Base-by-base conservation (phyloP, 805 yeast genomes). In the Myxozyma vanderwaltii region DNA sequence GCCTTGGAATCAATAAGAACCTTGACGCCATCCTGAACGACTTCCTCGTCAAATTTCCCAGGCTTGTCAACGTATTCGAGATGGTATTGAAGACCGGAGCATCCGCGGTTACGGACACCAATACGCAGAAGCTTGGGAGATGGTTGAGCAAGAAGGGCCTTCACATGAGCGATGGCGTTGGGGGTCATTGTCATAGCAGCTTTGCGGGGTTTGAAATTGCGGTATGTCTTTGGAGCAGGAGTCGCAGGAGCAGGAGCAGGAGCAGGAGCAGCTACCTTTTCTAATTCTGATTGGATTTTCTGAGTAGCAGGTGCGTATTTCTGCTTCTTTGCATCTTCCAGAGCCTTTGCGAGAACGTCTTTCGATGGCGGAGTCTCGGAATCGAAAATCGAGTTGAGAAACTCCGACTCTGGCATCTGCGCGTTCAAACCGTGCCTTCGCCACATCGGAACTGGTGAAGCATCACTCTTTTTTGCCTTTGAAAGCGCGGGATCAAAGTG, bases 1-100 rank as follows among this genome's bases (percentile, higher is more conserved):
- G 99, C 99, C 74, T 94, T 94, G 27, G 98, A 92, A 72, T 94
- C 99, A 47, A 94, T 89, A 56, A 91, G 79, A 1, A 94, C 95
- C 72, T 84, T 88, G 41, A 94, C 95, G 36, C 96, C 97, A 69
- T 91, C 96, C 75, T 92, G 98, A 4, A 67, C 89, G 8, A 94
- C 89, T 59, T 86, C 78, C 75, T 94, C 99, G 74, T 94, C 99
- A 69, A 92, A 94, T 76, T 91, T 90, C n/a, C 91, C 96, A 7
- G 97, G 92, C 71, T 82, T 80, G 29, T 84, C 81, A 41, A 94
- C 97, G 75, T 94, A 94, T 71, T 91, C 96, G 63, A 94, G 77
- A 73, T 91, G 86, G 74, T 94, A 94, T 0, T 96, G 85, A 61
- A 94, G 80, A 0, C 99, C 99, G 0, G 98, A 92, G 73, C 99